Base-by-base conservation (phyloP, 148 eudicot species). In the Polygonum maritimum region DNA sequence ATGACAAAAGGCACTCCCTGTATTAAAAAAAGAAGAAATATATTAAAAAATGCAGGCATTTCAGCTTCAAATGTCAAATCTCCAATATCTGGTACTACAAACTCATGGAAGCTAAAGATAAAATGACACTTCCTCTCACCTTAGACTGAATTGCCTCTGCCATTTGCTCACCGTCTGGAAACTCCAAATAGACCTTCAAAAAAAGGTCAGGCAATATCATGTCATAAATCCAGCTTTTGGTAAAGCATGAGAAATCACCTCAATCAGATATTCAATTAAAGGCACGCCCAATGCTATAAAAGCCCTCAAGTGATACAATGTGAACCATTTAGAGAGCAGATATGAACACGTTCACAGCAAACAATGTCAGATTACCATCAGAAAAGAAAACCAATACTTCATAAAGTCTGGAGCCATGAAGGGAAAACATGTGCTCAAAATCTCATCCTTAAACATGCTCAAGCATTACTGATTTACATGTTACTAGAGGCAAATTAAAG, bases 1-100 rank as follows among this genome's bases (percentile, higher is more conserved):
- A 95, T 90, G 41, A 95, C 87, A 69, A 90, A 88, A 36, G 97
- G 90, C 19, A 95, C 87, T 76, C 98, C 98, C 98, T 95, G 89
- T 83, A 67, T 18, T 62, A 18, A 62, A 35, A 76, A 55, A 65
- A 14, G 44, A 3, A 8, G 0, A 7, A 38, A 67, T 36, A 26
- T 22, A 21, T 21, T 6, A 21, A 48, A 39, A 48, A 58, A 58
- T 38, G 14, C 19, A 74, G 57, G 16, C 70, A 49, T 49, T 22
- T 65, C 69, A 40, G 33, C 57, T 77, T 51, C 10, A 70, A 35
- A 57, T 45, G 36, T 67, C n/a, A 73, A n/a, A 76, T 22, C 63
- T 9, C 35, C 69, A 73, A 75, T 70, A 21, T 45, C 13, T 45
- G 49, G 54, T 35, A 4, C 98, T 72, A 62, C n/a, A 55, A 58